Base-by-base conservation (phyloP, 352 stramenopile species). In the Globisporangium iwayamae region DNA sequence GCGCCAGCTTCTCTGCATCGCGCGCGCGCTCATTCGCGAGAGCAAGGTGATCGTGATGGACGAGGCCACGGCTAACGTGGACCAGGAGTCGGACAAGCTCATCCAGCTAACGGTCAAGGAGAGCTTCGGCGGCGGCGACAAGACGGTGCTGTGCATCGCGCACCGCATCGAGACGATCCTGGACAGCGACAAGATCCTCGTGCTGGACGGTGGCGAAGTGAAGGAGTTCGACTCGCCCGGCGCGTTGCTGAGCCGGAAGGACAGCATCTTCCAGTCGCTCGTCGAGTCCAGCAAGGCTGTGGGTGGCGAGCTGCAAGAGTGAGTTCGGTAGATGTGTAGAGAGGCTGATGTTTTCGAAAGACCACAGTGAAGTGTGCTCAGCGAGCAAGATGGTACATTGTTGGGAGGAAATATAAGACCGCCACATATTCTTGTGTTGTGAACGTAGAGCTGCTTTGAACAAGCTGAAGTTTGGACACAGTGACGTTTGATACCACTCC, bases 1-100 rank as follows among this genome's bases (percentile, higher is more conserved):
- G 74, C 69, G 94, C 11, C 96, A 98, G 71, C 72, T 98, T 7
- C 45, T 99, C 0, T 98, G 95, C 69, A 98, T 99, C 62, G 95
- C 93, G 13, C 80, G 96, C 54, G 96, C 92, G 18, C 63, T 99
- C 9, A 58, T 99, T 2, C 75, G 84, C 10, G 84, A 96, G 43
- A 77, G 81, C 7, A 89, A 91, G 30, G 66, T 82, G 46, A 56
- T 99, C n/a, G 73, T 98, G n/a, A 60, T 99, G 34, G 96, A 99
- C 74, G 96, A 99, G 73, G 95, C 94, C n/a, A 98, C 96, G n/a
- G 80, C 86, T 36, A 89, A 68, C 59, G 86, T 98, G 5, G 93
- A 98, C 74, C 75, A 78, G 54, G 83, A 90, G 58, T 58, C 52
- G 3, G 90, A 98, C 65, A 60, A 65, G 32, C 67, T 85, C 34